These are phyloP conservation scores for Maudiozyma humilis DNA, from an alignment of 1,139 yeast species.

Conservation along the genomic window DNA sequence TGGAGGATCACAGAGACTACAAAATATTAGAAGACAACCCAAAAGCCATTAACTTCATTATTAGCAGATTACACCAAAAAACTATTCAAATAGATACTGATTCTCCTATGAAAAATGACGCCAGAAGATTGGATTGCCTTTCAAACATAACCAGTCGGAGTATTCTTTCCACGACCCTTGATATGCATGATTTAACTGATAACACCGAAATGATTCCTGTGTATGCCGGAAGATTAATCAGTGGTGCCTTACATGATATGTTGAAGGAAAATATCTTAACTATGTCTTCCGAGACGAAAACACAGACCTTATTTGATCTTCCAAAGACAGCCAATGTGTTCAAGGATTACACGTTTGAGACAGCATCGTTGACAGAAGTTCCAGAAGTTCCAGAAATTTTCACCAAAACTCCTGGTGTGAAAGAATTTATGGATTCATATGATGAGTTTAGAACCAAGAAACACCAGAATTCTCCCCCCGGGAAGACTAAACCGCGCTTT, in stretches of 20 bases:
- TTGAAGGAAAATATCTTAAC: too few relatives aligned
- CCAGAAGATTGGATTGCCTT: neutral
- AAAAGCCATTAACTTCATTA: constrained; percentile 14
- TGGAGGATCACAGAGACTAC: constrained; percentile 10
- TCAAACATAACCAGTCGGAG: neutral
- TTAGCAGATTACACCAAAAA: constrained; percentile 11
- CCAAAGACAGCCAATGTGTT: neutral
- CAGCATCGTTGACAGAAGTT: neutral
- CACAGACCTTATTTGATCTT: neutral
- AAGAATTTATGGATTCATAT: neutral
- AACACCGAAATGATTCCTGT: constrained; percentile 8
- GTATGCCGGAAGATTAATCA: constrained; percentile 11
- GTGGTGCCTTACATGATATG: neutral
- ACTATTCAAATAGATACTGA: neutral
- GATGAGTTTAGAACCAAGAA: neutral
- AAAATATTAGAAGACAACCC: constrained; percentile 15
- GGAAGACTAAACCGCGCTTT: too few relatives aligned
- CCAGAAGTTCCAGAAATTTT: neutral
- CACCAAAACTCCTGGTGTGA: neutral
- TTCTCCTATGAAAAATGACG: neutral
- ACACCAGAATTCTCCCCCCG: neutral
- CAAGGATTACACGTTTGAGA: neutral
- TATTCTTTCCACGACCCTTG: neutral
- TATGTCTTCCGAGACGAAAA: too few relatives aligned
- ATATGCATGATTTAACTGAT: constrained; percentile 7